Conservation (phyloP, 1,284 basidiomycete genomes). For the Uromyces viciae-fabae region DNA sequence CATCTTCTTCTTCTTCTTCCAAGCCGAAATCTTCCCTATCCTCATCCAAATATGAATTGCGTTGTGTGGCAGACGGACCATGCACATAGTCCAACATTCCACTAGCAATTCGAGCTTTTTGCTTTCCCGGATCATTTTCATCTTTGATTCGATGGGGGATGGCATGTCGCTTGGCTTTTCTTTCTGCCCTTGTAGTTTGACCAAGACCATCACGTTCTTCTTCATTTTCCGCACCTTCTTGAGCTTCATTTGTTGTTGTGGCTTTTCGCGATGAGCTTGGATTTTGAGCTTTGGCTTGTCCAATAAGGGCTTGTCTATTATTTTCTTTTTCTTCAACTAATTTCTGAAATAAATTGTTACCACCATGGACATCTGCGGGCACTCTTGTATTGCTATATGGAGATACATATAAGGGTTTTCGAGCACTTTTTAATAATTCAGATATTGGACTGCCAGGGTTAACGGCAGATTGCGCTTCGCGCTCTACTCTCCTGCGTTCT, state of each 20-base stretch:
- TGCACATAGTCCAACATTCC: constrained; percentile 36
- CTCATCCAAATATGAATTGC: constrained; percentile 18
- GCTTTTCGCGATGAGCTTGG: neutral
- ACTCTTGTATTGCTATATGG: constrained; percentile 47
- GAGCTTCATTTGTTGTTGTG: constrained; percentile 40
- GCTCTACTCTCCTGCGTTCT: constrained; percentile 60
- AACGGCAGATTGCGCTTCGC: constrained; percentile 90
- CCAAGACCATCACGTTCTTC: constrained; percentile 27
- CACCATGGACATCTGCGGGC: constrained; percentile 33
- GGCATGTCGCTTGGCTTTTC: constrained; percentile 25
- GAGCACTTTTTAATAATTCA: constrained; percentile 76
- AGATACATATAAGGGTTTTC: constrained; percentile 78
- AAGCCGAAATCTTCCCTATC: constrained; percentile 16
- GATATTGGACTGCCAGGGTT: constrained; percentile 92
- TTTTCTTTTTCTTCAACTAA: constrained; percentile 51
- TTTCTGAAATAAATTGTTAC: constrained; percentile 26
- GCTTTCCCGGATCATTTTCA: constrained; percentile 38
- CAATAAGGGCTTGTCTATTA: constrained; percentile 42
- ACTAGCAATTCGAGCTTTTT: constrained; percentile 42
- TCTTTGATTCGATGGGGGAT: constrained; percentile 38
- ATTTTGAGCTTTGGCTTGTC: constrained; percentile 39
- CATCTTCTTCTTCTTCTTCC: constrained; percentile 44
- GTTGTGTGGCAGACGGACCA: neutral
- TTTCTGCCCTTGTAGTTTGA: constrained; percentile 42
- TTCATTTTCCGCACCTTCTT: constrained; percentile 41